A percentile compares a stretch with the other conserved stretches of the same genome.
These are phyloP conservation scores for Candida rishiriensis DNA, from an alignment of 805 yeast genomes.

Conservation along the genomic window DNA sequence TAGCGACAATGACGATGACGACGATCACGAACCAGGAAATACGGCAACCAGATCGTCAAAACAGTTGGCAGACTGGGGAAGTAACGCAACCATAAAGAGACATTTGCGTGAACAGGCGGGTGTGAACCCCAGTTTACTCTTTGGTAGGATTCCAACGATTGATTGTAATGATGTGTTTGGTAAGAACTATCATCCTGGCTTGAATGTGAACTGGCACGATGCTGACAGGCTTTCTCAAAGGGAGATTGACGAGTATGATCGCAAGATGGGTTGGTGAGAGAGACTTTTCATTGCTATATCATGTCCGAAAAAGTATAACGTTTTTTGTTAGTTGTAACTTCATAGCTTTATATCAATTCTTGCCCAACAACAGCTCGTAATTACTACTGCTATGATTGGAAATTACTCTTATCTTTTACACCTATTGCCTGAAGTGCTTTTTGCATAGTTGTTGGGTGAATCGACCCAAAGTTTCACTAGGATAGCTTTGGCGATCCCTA, in stretches of 20 bases:
- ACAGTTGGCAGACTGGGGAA: slow-evolving; percentile 25
- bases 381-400: too few species aligned
- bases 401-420: too few species aligned
- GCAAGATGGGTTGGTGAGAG: slow-evolving; percentile 25
- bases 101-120: slow-evolving; percentile 17
- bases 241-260: slow-evolving; percentile 25
- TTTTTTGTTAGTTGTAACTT: neutral
- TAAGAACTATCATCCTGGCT: slow-evolving; percentile 15
- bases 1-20: too few species aligned
- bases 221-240: slow-evolving; percentile 17
- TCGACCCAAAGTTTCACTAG: too few species aligned
- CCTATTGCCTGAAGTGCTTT: too few species aligned
- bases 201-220: slow-evolving; percentile 25
- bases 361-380: too few species aligned
- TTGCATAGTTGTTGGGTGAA: too few species aligned
- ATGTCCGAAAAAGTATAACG: neutral
- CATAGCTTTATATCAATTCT: too few species aligned
- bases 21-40: slow-evolving; percentile 21
- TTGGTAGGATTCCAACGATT: slow-evolving; percentile 21
- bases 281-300: neutral
- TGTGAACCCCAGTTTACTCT: slow-evolving; percentile 22
- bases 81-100: slow-evolving; percentile 10
- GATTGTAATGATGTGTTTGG: slow-evolving; percentile 23
- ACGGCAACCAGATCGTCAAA: slow-evolving; percentile 17
- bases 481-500: too few species aligned